Evolutionary conservation across 306 rosid species (phyloP).

Genomic region (Casuarina cunninghamiana): DNA sequence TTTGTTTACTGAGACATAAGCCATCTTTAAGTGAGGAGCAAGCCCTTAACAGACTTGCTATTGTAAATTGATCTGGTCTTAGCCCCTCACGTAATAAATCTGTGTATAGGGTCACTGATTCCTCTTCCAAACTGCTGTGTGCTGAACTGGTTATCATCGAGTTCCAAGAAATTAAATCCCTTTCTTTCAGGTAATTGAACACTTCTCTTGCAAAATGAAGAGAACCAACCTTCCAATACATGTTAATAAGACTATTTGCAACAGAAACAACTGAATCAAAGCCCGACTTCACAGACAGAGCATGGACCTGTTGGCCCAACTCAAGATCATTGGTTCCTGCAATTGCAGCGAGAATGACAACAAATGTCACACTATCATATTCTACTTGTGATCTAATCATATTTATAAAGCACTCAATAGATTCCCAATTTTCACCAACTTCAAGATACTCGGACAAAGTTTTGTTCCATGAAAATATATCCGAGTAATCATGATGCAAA

Average conservation of each 20-base stretch:
- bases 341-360: constrained; percentile 53
- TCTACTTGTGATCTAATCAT: constrained; percentile 45
- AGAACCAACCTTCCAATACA: constrained; percentile 64
- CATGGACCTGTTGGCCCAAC: constrained; percentile 67
- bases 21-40: constrained; percentile 61
- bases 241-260: constrained; percentile 67
- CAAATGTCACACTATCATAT: constrained; percentile 50
- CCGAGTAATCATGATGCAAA: constrained; percentile 29
- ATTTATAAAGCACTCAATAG: constrained; percentile 49
- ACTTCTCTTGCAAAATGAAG: constrained; percentile 38
- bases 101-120: constrained; percentile 45
- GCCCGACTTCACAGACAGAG: constrained; percentile 45
- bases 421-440: constrained; percentile 55
- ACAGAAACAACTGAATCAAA: constrained; percentile 47
- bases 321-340: constrained; percentile 36
- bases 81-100: constrained; percentile 50
- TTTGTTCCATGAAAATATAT: constrained; percentile 63
- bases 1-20: constrained; percentile 44
- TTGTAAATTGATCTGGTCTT: constrained; percentile 66
- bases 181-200: constrained; percentile 51
- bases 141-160: constrained; percentile 70
- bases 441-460: constrained; percentile 44
- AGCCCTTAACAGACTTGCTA: constrained; percentile 69
- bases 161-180: constrained; percentile 84
- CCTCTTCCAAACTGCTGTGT: constrained; percentile 47